A percentile compares a stretch with the other conserved stretches of the same genome.
These are phyloP conservation scores for Peniophora sp. DNA, from an alignment of 1,284 basidiomycete species.

Conservation along the genomic window DNA sequence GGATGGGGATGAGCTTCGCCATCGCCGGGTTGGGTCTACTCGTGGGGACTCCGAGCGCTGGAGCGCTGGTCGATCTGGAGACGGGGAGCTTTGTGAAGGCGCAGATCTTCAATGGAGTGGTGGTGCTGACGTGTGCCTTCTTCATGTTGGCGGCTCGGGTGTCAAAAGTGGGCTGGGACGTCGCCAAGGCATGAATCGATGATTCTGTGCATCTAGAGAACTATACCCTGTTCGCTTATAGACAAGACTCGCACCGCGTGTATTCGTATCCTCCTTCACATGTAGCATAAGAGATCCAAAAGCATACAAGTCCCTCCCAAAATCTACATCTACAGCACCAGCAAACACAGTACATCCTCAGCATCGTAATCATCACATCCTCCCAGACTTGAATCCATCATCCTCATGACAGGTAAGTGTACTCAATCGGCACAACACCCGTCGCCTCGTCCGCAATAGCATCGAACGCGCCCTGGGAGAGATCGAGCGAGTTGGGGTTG, in stretches of 20 bases:
- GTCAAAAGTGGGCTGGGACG: constrained; percentile 1
- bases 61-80: constrained; percentile 7
- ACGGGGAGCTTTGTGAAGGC: constrained; percentile 7
- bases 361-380: no score
- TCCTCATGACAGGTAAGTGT: no score
- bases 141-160: constrained; percentile 3
- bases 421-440: neutral
- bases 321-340: no score
- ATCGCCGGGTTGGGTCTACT: constrained; percentile 8
- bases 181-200: constrained; percentile 1
- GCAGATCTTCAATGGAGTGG: constrained; percentile 7
- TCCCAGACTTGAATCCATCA: no score
- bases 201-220: no score
- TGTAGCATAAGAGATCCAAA: no score
- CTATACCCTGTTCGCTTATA: no score
- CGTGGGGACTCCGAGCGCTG: constrained; percentile 8
- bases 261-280: no score
- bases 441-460: neutral
- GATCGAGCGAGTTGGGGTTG: neutral
- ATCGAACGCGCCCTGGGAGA: neutral
- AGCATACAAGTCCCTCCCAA: no score
- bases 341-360: no score
- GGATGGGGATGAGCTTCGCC: constrained; percentile 9
- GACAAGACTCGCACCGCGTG: no score
- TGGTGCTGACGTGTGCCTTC: neutral